Base-by-base conservation (phyloP, 176 grass and related monocot species). In the Rhynchospora breviuscula region DNA sequence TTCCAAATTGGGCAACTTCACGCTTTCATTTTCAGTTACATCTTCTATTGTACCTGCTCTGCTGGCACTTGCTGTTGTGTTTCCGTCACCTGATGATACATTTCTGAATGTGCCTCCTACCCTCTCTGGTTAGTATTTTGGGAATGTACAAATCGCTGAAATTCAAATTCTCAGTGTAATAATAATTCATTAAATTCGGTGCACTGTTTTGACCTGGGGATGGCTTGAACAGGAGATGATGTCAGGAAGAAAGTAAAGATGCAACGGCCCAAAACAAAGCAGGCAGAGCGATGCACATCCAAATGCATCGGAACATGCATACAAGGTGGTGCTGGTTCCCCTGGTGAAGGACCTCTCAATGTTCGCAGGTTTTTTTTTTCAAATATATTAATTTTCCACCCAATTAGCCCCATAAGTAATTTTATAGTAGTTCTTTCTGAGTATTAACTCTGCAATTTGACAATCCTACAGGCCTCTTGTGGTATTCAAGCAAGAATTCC, bases 221-320 rank as follows among this genome's bases (percentile, higher is more conserved):
- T 11, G 3, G 46, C 60, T n/a, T 17, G 17, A 61, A 45, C 74
- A 90, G 88, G 88, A 49, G 85, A 84, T 80, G 88, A 90, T 85
- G 15, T 23, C 51, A 63, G 22, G 70, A 81, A 76, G 72, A 80
- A 74, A 77, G 72, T 59, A 25, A 79, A 72, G 10, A 86, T 90
- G 8, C 88, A 90, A 62, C 79, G 85, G 63, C 88, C 88, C 49
- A 87, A 84, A 69, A 86, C 88, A 22, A 84, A 62, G 52, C 53
- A 69, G 14, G 85, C 88, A 43, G 88, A 90, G 71, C 29, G 59
- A 23, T 90, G 88, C 57, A 86, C 85, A 0, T 46, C 63, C 67
- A 90, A 90, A 63, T 90, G 88, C 29, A 73, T 90, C n/a, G 58
- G 79, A 61, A 90, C 85, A 11, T 90, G 88, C 81, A 90, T 90